Conservation (phyloP, 169 alveolate species). For the Besnoitia besnoiti region DNA sequence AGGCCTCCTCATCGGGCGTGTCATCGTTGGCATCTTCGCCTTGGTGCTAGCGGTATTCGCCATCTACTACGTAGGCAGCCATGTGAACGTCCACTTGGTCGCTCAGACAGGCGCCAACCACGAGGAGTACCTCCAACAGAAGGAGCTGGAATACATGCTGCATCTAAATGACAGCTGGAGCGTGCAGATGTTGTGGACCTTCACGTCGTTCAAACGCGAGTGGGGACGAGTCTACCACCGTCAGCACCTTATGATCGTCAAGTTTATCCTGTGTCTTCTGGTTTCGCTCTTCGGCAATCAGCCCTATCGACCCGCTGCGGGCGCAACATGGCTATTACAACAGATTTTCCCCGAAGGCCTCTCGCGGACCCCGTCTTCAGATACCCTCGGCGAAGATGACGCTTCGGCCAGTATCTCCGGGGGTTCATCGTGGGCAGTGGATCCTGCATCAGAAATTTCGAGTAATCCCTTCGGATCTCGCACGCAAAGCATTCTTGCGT, state of each 20-base stretch:
- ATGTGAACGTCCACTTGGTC: slow-evolving; percentile 1
- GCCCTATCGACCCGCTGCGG: background rate
- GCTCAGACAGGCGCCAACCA: slow-evolving; percentile 21
- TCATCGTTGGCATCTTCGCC: background rate
- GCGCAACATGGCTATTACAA: background rate
- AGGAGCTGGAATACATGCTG: slow-evolving; percentile 35
- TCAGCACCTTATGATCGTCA: slow-evolving; percentile 17
- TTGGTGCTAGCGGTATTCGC: background rate
- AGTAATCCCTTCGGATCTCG: slow-evolving; percentile 8
- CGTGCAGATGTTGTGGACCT: slow-evolving; percentile 20
- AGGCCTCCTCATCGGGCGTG: background rate
- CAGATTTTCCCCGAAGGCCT: background rate
- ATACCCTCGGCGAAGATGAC: background rate
- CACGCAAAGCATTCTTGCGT: slow-evolving; percentile 4
- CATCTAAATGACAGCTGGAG: slow-evolving; percentile 31
- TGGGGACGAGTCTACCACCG: slow-evolving; percentile 33
- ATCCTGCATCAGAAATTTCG: background rate
- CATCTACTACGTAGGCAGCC: slow-evolving; percentile 15
- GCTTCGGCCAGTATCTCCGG: background rate
- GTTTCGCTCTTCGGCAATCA: slow-evolving; percentile 12
- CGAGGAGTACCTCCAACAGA: slow-evolving; percentile 31
- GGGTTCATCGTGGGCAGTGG: background rate
- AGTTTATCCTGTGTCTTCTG: background rate
- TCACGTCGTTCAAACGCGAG: slow-evolving; percentile 33
- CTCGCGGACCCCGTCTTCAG: background rate